Evolutionary conservation across 1,139 yeast genomes (phyloP), one percentile per base, ranked within the genome.

Genomic region (Zhuliangozyma parablackwelliae): DNA sequence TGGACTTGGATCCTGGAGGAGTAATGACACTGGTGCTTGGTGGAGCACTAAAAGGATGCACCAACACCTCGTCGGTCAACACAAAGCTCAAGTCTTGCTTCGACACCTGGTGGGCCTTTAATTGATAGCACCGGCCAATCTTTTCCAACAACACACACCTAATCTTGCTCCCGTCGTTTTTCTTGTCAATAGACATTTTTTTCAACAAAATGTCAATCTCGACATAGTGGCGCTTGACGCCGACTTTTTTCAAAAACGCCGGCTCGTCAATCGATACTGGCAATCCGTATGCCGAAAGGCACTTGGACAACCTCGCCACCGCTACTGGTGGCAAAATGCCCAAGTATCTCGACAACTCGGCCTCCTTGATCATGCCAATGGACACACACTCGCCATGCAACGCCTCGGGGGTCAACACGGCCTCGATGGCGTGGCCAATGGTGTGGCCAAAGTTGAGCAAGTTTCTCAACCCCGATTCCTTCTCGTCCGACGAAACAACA

Each of bases 351-450:
- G 97, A 76, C 46, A 92, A 72, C 62, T 92, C 98, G 2, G 97
- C 98, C 61, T 92, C 99, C 51, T 82, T 75, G 30, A 94, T 82
- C 80, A 90, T 86, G 46, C 99, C 99, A 45, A 92, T 76, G 8
- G 97, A 76, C 13, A 92, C 98, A 72, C 98, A 92, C 62, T 92
- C 99, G 43, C 99, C 99, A 52, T 92, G 99, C 33, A 92, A 73
- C 13, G 96, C 94, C 59, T 90, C 89, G 7, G 99, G 98, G 5
- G 97, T 89, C 47, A 92, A 72, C 27, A 94, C 80, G 11, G 98
- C 98, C 66, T 92, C 99, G 49, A 85, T 89, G 21, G 99, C 99
- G 60, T 92, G 99, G 32, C 98, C 99, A 52, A 92, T 90, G 28
- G 97, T 81, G 61, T 92, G 99, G 25, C 99, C 99, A 57, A 92